Evolutionary conservation across 192 early-diverging fungal genomes (phyloP).

Genomic region (Linnemannia hyalina): DNA sequence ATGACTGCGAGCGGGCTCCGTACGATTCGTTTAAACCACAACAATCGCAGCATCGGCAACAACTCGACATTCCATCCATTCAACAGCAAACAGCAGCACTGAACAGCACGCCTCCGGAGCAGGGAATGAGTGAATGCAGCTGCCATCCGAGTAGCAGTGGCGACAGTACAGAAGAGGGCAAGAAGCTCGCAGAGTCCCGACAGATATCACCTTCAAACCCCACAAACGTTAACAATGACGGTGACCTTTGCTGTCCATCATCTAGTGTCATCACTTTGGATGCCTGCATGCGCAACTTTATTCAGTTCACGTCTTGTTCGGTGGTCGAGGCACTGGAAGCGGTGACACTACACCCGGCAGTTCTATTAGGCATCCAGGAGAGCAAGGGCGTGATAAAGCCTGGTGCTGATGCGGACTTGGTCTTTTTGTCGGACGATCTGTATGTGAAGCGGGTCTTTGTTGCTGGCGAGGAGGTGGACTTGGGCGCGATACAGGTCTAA

Average conservation of each 20-base stretch:
- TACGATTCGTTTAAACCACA: background rate
- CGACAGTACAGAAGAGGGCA: background rate
- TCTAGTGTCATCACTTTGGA: slow-evolving; percentile 73
- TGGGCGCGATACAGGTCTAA: slow-evolving; percentile 23
- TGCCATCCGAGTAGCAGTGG: slow-evolving; percentile 4
- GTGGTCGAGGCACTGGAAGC: slow-evolving; percentile 84
- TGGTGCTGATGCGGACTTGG: slow-evolving; percentile 83
- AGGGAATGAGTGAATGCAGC: slow-evolving; percentile 25
- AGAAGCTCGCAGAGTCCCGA: background rate
- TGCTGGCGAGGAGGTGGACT: slow-evolving; percentile 71
- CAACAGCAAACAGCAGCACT: background rate
- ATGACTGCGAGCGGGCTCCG: background rate
- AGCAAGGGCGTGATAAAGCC: slow-evolving; percentile 78
- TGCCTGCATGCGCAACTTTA: slow-evolving; percentile 84
- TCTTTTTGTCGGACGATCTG: slow-evolving; percentile 78
- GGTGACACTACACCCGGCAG: slow-evolving; percentile 84
- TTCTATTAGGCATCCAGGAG: slow-evolving; percentile 78
- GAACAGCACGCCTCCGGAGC: background rate
- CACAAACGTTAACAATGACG: slow-evolving; percentile 35
- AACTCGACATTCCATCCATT: background rate
- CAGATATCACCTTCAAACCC: background rate
- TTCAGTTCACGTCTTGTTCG: slow-evolving; percentile 80
- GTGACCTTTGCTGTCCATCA: slow-evolving; percentile 55
- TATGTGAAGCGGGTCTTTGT: slow-evolving; percentile 77
- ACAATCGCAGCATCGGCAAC: background rate